Percentiles rank a stretch among this genome's conserved stretches.
Evolutionary conservation across 2,329 filamentous ascomycete genomes (phyloP).

Genomic region (Zasmidium angulare): DNA sequence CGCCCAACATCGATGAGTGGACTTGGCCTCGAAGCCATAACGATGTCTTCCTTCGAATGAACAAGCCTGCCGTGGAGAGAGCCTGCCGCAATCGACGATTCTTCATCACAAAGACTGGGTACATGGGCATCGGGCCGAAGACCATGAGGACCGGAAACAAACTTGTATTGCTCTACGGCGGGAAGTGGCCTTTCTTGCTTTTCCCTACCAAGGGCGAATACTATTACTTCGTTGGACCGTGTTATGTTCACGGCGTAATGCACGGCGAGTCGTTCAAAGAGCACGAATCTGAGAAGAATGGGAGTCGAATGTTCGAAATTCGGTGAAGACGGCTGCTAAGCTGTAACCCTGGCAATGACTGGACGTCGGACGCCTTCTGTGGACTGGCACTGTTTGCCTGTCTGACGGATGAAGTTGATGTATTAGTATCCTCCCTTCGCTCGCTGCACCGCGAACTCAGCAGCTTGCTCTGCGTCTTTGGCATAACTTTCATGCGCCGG

Average conservation of each 20-base stretch:
- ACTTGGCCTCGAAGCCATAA: neutral
- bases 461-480: conserved; percentile 33
- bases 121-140: neutral
- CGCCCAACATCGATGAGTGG: neutral
- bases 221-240: neutral
- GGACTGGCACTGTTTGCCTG: neutral
- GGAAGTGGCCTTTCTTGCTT: neutral
- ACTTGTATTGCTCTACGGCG: neutral
- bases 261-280: conserved; percentile 1
- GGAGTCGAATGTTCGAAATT: neutral
- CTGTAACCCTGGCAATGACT: neutral
- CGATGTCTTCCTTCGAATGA: neutral
- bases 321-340: neutral
- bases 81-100: neutral
- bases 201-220: neutral
- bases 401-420: neutral
- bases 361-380: too few relatives aligned
- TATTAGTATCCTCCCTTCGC: neutral
- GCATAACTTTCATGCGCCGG: conserved; percentile 38
- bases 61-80: neutral
- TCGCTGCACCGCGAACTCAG: conserved; percentile 30
- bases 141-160: neutral
- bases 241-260: conserved; percentile 5
- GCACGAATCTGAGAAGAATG: neutral
- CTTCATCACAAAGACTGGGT: neutral